Conservation (phyloP, 345 rosid species). For the Pistacia vera region DNA sequence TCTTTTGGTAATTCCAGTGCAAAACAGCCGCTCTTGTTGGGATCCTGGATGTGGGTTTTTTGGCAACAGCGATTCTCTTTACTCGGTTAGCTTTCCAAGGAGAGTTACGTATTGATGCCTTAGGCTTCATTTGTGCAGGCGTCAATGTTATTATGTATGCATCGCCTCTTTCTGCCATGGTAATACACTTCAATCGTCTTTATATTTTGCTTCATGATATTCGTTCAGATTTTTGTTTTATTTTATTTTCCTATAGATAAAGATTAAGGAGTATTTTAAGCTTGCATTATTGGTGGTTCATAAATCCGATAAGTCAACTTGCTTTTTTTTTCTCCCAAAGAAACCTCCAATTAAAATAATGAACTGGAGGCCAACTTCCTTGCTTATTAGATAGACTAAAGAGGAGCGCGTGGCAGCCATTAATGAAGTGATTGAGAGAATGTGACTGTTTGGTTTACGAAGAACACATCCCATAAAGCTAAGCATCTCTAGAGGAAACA, state of each 20-base stretch:
- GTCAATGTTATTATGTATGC: constrained; percentile 76
- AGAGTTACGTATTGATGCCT: constrained; percentile 45
- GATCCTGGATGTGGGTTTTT: constrained; percentile 49
- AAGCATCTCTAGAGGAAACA: neutral
- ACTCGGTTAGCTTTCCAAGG: constrained; percentile 52
- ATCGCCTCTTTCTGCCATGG: constrained; percentile 82
- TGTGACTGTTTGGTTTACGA: neutral
- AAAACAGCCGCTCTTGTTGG: constrained; percentile 47
- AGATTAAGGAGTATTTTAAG: no score
- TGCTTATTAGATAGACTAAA: no score
- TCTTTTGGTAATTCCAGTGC: constrained; percentile 25
- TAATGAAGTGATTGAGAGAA: neutral
- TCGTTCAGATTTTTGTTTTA: no score
- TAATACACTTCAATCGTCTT: constrained; percentile 12
- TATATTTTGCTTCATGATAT: neutral
- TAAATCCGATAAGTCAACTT: neutral
- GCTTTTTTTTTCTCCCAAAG: no score
- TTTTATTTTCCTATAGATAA: no score
- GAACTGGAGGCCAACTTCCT: neutral
- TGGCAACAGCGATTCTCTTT: constrained; percentile 44
- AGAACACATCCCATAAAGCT: neutral
- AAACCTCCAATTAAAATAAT: no score
- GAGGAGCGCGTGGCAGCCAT: neutral
- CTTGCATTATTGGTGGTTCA: neutral
- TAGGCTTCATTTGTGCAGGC: constrained; percentile 63